These are phyloP conservation scores for Celoporthe dispersa DNA, from an alignment of 2,329 filamentous ascomycete genomes.

Conservation along the genomic window DNA sequence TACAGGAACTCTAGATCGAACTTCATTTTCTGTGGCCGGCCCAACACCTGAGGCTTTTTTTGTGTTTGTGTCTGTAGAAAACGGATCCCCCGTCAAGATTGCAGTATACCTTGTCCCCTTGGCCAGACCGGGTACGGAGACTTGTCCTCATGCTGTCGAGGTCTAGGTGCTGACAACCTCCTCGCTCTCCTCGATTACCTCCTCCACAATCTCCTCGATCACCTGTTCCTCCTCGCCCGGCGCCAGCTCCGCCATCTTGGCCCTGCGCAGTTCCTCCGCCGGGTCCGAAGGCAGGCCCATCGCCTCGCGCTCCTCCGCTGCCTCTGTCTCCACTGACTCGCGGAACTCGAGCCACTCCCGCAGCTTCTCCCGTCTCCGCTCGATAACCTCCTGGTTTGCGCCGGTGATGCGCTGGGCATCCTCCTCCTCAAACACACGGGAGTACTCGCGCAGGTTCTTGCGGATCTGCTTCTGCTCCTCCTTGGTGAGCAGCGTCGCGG, in stretches of 20 bases:
- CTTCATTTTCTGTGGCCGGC: constrained; percentile 14
- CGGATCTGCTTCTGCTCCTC: constrained; percentile 97
- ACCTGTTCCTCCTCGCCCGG: constrained; percentile 72
- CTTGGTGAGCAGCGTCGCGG: constrained; percentile 87
- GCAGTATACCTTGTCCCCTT: not conserved
- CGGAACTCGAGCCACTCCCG: constrained; percentile 91
- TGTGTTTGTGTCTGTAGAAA: not conserved
- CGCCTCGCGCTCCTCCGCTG: constrained; percentile 71
- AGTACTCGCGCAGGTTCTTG: constrained; percentile 98
- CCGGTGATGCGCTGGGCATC: constrained; percentile 92
- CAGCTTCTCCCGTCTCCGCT: constrained; percentile 79
- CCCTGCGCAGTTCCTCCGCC: constrained; percentile 63
- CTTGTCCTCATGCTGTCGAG: not conserved
- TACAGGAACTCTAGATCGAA: not conserved
- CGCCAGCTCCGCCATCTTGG: constrained; percentile 57
- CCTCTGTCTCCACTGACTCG: constrained; percentile 70
- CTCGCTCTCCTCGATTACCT: constrained; percentile 84
- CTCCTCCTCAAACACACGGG: constrained; percentile 90
- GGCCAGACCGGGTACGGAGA: not conserved
- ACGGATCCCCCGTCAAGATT: constrained; percentile 3
- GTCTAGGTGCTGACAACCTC: constrained; percentile 58
- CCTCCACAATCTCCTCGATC: constrained; percentile 87
- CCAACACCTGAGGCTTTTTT: constrained; percentile 17
- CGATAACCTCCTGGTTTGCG: constrained; percentile 91
- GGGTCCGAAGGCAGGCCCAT: constrained; percentile 69